Conservation (phyloP, 108 stramenopile species). For the Aureococcus anophagefferens region DNA sequence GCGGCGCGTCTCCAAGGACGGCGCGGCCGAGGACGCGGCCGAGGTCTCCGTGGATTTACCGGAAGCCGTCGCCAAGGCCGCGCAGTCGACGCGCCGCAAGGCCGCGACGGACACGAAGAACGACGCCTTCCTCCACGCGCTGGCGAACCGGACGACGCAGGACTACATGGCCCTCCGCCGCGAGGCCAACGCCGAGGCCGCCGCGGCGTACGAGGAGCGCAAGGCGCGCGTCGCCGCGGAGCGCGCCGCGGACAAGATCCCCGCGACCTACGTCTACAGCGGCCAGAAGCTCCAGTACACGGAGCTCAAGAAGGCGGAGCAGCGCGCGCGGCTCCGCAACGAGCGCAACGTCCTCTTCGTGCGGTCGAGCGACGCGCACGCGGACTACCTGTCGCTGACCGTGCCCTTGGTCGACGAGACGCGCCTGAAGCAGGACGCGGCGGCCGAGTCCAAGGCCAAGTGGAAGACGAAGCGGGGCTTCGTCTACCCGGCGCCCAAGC, state of each 20-base stretch:
- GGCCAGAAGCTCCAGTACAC: slow-evolving; percentile 32
- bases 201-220: background rate
- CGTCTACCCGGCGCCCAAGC: slow-evolving; percentile 29
- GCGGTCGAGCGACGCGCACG: slow-evolving; percentile 10
- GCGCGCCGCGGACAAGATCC: slow-evolving; percentile 17
- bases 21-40: background rate
- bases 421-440: slow-evolving; percentile 14
- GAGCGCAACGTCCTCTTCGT: slow-evolving; percentile 27
- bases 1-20: background rate
- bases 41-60: background rate
- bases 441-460: background rate
- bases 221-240: slow-evolving; percentile 11
- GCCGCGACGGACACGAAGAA: slow-evolving; percentile 21
- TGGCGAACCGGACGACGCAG: slow-evolving; percentile 6
- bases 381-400: slow-evolving; percentile 32
- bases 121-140: slow-evolving; percentile 11
- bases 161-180: slow-evolving; percentile 24
- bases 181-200: slow-evolving; percentile 2
- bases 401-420: slow-evolving; percentile 32
- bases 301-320: slow-evolving; percentile 32
- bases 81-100: slow-evolving; percentile 7
- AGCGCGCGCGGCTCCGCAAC: slow-evolving; percentile 20
- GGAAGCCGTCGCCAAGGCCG: too few species aligned
- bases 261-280: slow-evolving; percentile 21
- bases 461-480: slow-evolving; percentile 33